phyloP scores from a whole-genome alignment of 805 yeast genomes.

The Nakazawaea siamensis region DNA sequence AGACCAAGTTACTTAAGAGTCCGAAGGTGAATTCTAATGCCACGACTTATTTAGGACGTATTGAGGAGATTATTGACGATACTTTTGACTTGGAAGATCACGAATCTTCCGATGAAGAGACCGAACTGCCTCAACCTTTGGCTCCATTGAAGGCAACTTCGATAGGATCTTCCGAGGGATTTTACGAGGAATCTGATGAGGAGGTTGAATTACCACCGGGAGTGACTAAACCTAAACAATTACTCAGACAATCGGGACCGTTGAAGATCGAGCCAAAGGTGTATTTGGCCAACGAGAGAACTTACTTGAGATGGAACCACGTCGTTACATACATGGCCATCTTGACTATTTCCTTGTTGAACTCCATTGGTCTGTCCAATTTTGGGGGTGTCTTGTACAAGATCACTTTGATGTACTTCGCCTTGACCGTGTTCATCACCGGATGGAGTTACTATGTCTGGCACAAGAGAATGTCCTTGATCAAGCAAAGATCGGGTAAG shows the following conservation, averaged over 20 bases:
- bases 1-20: constrained; percentile 25
- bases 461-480: constrained; percentile 59
- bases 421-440: constrained; percentile 73
- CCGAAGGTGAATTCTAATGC: constrained; percentile 25
- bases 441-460: constrained; percentile 85
- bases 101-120: constrained; percentile 38
- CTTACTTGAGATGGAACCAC: constrained; percentile 90
- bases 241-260: constrained; percentile 85
- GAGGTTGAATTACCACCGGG: constrained; percentile 86
- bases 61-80: constrained; percentile 23
- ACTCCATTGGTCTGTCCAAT: constrained; percentile 62
- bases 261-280: constrained; percentile 95
- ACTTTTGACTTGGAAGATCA: constrained; percentile 47
- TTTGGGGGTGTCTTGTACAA: constrained; percentile 54
- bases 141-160: neutral
- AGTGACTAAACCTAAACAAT: constrained; percentile 69
- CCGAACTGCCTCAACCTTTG: neutral
- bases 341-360: constrained; percentile 76
- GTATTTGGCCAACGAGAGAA: constrained; percentile 97
- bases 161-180: neutral
- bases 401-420: constrained; percentile 76
- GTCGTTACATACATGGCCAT: constrained; percentile 80
- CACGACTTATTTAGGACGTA: constrained; percentile 22
- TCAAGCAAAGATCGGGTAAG: constrained; percentile 72
- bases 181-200: constrained; percentile 60